phyloP scores from a whole-genome alignment of 2,329 filamentous ascomycete species.

The Aspergillus tamarii region DNA sequence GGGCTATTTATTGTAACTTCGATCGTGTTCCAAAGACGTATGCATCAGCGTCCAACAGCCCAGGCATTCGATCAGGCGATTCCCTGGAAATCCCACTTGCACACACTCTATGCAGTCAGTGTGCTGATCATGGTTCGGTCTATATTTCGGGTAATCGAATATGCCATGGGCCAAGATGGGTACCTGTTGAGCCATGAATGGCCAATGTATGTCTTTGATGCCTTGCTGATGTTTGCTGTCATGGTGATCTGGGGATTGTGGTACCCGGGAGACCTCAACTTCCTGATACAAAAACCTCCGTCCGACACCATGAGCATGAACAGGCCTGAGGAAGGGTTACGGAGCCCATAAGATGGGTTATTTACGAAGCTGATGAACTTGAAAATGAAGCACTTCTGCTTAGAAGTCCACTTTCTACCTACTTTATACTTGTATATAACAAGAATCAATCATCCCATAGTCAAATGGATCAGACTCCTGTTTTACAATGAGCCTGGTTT shows the following conservation, averaged over 20 bases:
- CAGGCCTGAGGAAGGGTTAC: not conserved
- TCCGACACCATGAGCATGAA: not conserved
- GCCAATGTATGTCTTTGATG: constrained; percentile 51
- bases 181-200: constrained; percentile 48
- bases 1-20: constrained; percentile 27
- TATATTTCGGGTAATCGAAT: constrained; percentile 54
- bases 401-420: not conserved
- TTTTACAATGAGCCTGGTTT: not conserved
- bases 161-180: constrained; percentile 45
- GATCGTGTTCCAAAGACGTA: constrained; percentile 24
- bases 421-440: not conserved
- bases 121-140: constrained; percentile 48
- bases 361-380: not conserved
- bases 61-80: constrained; percentile 11
- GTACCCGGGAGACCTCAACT: not conserved
- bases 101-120: constrained; percentile 25
- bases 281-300: not conserved
- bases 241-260: constrained; percentile 20
- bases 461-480: too few species aligned
- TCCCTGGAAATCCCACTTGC: constrained; percentile 19
- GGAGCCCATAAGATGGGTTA: not conserved
- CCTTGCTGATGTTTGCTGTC: constrained; percentile 37
- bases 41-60: constrained; percentile 19
- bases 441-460: not conserved
- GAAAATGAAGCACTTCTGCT: not conserved